These are phyloP conservation scores for Malbranchea zuffiana DNA, from an alignment of 2,329 filamentous ascomycete genomes.

Conservation along the genomic window DNA sequence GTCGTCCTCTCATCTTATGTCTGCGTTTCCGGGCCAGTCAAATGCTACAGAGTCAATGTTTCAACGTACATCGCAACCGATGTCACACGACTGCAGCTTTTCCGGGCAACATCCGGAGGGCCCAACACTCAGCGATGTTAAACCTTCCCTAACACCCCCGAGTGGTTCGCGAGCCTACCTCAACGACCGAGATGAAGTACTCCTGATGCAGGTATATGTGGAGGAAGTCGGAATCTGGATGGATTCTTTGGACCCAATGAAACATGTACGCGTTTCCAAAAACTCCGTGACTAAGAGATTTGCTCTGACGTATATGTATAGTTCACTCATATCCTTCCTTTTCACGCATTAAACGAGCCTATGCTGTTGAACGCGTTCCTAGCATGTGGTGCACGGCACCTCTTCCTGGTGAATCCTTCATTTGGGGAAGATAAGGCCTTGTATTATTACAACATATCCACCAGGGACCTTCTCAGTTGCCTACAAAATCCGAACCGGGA, in stretches of 20 bases:
- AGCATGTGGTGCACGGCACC: conserved; percentile 75
- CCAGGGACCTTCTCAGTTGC: conserved; percentile 61
- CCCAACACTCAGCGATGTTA: conserved; percentile 26
- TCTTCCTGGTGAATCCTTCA: conserved; percentile 58
- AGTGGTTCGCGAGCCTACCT: conserved; percentile 51
- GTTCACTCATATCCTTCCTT: conserved; percentile 75
- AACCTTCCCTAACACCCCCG: conserved; percentile 31
- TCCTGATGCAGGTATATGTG: conserved; percentile 87
- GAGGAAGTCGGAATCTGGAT: conserved; percentile 89
- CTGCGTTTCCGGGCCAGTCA: conserved; percentile 36
- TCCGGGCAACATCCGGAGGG: conserved; percentile 27
- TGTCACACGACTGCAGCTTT: conserved; percentile 20
- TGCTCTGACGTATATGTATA: conserved; percentile 21
- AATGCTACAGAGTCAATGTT: conserved; percentile 27
- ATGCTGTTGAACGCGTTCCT: conserved; percentile 84
- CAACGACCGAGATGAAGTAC: conserved; percentile 62
- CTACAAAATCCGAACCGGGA: conserved; percentile 78
- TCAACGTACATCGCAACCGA: conserved; percentile 19
- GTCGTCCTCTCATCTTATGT: conserved; percentile 36
- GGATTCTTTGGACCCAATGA: conserved; percentile 76
- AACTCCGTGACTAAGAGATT: conserved; percentile 12
- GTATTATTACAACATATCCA: conserved; percentile 78
- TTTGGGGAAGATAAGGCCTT: conserved; percentile 67
- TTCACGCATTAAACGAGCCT: conserved; percentile 67
- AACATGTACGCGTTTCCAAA: conserved; percentile 47